phyloP scores from a whole-genome alignment of 345 rosid species.

The Sisymbrium irio region DNA sequence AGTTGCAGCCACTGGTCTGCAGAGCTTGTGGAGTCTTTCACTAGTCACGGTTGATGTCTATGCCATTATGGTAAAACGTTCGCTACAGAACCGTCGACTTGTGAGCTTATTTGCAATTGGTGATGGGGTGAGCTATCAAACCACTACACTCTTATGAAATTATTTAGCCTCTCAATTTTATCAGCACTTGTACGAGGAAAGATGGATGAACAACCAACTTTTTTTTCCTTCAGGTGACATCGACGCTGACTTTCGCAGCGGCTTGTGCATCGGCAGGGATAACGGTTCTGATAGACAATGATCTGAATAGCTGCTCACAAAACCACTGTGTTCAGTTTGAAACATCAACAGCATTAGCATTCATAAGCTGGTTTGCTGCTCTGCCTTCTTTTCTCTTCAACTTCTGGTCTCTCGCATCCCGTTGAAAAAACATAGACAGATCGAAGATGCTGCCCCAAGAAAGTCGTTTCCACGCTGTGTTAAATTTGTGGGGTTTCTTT shows the following conservation, averaged over 20 bases:
- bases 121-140: constrained; percentile 71
- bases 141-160: not conserved
- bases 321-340: constrained; percentile 69
- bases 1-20: constrained; percentile 70
- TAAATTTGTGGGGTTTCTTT: not conserved
- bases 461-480: constrained; percentile 3
- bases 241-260: constrained; percentile 76
- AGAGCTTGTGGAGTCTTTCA: constrained; percentile 75
- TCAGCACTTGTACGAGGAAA: not conserved
- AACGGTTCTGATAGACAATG: constrained; percentile 61
- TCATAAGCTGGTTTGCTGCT: constrained; percentile 68
- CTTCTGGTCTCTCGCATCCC: constrained; percentile 80
- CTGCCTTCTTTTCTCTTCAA: constrained; percentile 67
- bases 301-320: constrained; percentile 48
- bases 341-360: constrained; percentile 74
- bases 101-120: constrained; percentile 64
- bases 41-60: constrained; percentile 61
- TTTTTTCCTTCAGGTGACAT: constrained; percentile 47
- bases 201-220: not conserved
- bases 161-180: not conserved
- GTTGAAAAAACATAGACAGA: constrained; percentile 10
- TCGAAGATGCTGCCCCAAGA: not conserved
- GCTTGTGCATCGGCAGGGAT: constrained; percentile 90
- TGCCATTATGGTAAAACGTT: constrained; percentile 68
- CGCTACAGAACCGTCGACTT: constrained; percentile 48